These are phyloP conservation scores for Penicillium sp. DNA, from an alignment of 2,329 filamentous ascomycete species.

Conservation along the genomic window DNA sequence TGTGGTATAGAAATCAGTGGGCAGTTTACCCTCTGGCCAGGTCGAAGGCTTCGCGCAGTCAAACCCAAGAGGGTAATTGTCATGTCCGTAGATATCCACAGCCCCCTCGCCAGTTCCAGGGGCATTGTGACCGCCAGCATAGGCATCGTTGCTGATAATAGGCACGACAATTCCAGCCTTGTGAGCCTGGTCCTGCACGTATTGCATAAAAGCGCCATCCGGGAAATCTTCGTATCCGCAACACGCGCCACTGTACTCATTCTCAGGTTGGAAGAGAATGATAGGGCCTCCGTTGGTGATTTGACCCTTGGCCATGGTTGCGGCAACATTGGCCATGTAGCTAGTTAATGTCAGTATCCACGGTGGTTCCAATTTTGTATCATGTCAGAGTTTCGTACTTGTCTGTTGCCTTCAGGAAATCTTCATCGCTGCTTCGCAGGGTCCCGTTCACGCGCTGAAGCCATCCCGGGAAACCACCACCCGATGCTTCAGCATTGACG, in stretches of 20 bases:
- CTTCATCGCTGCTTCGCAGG: conserved; percentile 54
- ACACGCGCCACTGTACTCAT: conserved; percentile 59
- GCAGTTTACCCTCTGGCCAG: conserved; percentile 53
- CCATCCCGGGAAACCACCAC: conserved; percentile 76
- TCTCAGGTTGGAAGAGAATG: conserved; percentile 71
- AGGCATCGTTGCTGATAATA: conserved; percentile 65
- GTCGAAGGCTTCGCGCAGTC: conserved; percentile 47
- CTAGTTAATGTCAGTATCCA: conserved; percentile 26
- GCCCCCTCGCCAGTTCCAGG: conserved; percentile 52
- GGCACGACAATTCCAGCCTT: conserved; percentile 64
- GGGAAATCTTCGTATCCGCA: conserved; percentile 48
- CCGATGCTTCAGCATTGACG: conserved; percentile 68
- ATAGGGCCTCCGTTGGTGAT: conserved; percentile 76
- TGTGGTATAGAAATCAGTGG: conserved; percentile 46
- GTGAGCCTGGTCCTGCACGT: conserved; percentile 59
- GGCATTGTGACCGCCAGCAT: conserved; percentile 52
- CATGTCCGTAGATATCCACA: conserved; percentile 59
- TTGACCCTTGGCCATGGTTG: conserved; percentile 62
- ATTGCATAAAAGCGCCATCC: conserved; percentile 59
- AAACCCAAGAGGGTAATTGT: conserved; percentile 51
- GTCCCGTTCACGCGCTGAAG: conserved; percentile 58
- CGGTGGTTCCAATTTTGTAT: too few relatives aligned
- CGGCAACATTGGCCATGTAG: conserved; percentile 55
- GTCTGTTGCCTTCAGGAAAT: conserved; percentile 58
- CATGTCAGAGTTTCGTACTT: conserved; percentile 38